Conservation (phyloP, 805 yeast genomes). For the Suhomyces prunicola region DNA sequence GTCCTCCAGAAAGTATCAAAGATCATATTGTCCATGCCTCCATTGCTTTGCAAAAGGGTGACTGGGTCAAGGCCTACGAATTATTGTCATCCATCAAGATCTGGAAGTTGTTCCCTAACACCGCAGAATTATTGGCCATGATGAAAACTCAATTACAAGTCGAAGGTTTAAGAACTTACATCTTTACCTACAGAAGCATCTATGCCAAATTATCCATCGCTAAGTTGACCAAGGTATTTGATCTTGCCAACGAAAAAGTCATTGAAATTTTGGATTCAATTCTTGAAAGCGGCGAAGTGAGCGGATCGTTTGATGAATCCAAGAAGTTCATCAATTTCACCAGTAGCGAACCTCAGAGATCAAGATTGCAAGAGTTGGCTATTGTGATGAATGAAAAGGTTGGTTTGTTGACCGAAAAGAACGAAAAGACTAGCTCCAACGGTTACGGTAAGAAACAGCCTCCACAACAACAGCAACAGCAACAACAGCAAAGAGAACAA, state of each 20-base stretch:
- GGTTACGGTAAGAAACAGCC: conserved; percentile 52
- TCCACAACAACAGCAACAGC: conserved; percentile 36
- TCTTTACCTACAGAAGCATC: conserved; percentile 76
- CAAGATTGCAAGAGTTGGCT: conserved; percentile 85
- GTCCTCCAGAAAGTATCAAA: conserved; percentile 96
- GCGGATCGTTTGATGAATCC: conserved; percentile 69
- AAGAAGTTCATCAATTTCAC: conserved; percentile 59
- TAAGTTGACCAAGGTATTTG: conserved; percentile 65
- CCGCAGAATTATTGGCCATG: conserved; percentile 65
- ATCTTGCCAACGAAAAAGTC: conserved; percentile 54
- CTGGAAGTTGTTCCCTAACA: conserved; percentile 78
- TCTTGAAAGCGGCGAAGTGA: conserved; percentile 74
- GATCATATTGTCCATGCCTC: conserved; percentile 94
- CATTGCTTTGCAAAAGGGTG: conserved; percentile 79
- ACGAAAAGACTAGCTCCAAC: conserved; percentile 77
- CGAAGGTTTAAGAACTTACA: conserved; percentile 90
- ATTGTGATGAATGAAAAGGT: conserved; percentile 80
- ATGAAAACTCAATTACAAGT: conserved; percentile 75
- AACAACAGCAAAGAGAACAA: conserved; percentile 23
- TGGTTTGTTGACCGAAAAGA: conserved; percentile 72
- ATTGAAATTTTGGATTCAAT: conserved; percentile 65
- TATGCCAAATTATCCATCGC: conserved; percentile 71
- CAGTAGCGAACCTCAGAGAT: conserved; percentile 71
- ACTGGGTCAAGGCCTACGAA: conserved; percentile 77
- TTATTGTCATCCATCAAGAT: conserved; percentile 74